These are phyloP conservation scores for Podochytrium sp. DNA, from an alignment of 192 early-diverging fungal genomes.

Conservation along the genomic window DNA sequence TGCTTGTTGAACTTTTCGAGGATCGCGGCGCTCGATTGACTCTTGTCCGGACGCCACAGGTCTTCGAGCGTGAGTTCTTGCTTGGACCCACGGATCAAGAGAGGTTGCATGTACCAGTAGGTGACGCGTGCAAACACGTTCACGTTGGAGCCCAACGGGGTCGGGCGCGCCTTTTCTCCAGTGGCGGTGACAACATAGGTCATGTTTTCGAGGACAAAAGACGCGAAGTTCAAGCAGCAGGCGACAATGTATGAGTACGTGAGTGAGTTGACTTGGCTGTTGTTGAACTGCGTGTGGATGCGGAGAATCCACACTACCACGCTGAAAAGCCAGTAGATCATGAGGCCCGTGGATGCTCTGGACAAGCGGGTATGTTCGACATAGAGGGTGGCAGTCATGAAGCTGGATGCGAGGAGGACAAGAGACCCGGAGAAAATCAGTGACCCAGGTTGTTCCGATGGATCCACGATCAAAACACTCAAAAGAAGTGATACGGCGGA, in stretches of 20 bases:
- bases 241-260: neutral
- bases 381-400: neutral
- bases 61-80: slow-evolving; percentile 20
- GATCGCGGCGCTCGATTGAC: slow-evolving; percentile 13
- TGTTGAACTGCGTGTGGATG: slow-evolving; percentile 5
- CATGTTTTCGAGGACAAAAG: slow-evolving; percentile 33
- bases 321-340: slow-evolving; percentile 33
- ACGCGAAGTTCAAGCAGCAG: neutral
- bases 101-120: slow-evolving; percentile 35
- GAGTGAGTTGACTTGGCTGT: neutral
- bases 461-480: neutral
- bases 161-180: neutral
- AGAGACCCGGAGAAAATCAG: neutral
- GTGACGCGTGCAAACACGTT: slow-evolving; percentile 39
- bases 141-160: slow-evolving; percentile 32
- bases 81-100: slow-evolving; percentile 23
- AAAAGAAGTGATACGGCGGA: neutral
- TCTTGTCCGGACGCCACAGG: slow-evolving; percentile 35
- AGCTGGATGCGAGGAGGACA: neutral
- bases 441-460: neutral
- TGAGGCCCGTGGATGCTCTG: slow-evolving; percentile 31
- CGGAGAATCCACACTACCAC: slow-evolving; percentile 17
- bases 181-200: slow-evolving; percentile 21
- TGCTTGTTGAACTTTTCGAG: slow-evolving; percentile 6
- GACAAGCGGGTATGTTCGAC: slow-evolving; percentile 30